These are phyloP conservation scores for Elongisporangium prolatum DNA, from an alignment of 352 stramenopile genomes.

Conservation along the genomic window DNA sequence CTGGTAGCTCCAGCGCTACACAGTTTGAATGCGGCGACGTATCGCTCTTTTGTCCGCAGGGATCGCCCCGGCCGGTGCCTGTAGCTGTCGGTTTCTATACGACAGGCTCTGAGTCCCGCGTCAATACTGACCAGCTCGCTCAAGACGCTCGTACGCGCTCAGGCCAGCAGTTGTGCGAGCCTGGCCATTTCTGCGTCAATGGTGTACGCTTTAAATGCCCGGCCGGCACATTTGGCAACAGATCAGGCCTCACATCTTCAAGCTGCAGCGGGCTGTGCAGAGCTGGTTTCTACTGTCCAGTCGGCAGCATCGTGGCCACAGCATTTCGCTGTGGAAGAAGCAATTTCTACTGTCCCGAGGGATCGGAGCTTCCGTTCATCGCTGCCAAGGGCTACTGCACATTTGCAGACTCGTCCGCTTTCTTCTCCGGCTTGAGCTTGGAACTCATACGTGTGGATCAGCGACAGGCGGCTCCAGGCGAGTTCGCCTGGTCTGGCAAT, in stretches of 20 bases:
- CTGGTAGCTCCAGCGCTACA: slow-evolving; percentile 32
- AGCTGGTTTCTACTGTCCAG: slow-evolving; percentile 37
- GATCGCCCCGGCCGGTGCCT: slow-evolving; percentile 24
- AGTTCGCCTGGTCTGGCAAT: slow-evolving; percentile 51
- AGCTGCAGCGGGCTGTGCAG: slow-evolving; percentile 36
- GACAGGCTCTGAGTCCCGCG: slow-evolving; percentile 8
- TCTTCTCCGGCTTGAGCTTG: not conserved
- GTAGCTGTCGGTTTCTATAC: slow-evolving; percentile 50
- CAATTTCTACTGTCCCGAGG: slow-evolving; percentile 28
- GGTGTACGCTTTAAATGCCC: slow-evolving; percentile 31
- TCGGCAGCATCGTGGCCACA: slow-evolving; percentile 12
- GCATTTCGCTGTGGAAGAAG: slow-evolving; percentile 17
- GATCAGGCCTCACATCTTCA: slow-evolving; percentile 13
- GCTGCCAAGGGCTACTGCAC: slow-evolving; percentile 28
- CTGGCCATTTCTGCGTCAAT: slow-evolving; percentile 41
- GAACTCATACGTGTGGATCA: slow-evolving; percentile 21
- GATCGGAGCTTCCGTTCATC: slow-evolving; percentile 13
- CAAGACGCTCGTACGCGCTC: slow-evolving; percentile 20
- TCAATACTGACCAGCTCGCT: slow-evolving; percentile 8
- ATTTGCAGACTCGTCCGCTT: not conserved
- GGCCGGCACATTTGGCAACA: slow-evolving; percentile 32
- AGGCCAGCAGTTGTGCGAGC: slow-evolving; percentile 39
- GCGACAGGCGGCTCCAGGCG: slow-evolving; percentile 26
- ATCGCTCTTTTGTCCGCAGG: slow-evolving; percentile 41
- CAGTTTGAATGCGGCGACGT: slow-evolving; percentile 30